Percentiles rank a stretch among this genome's conserved stretches.
phyloP scores from a whole-genome alignment of 192 early-diverging fungal genomes.

The Martensiomyces pterosporus region DNA sequence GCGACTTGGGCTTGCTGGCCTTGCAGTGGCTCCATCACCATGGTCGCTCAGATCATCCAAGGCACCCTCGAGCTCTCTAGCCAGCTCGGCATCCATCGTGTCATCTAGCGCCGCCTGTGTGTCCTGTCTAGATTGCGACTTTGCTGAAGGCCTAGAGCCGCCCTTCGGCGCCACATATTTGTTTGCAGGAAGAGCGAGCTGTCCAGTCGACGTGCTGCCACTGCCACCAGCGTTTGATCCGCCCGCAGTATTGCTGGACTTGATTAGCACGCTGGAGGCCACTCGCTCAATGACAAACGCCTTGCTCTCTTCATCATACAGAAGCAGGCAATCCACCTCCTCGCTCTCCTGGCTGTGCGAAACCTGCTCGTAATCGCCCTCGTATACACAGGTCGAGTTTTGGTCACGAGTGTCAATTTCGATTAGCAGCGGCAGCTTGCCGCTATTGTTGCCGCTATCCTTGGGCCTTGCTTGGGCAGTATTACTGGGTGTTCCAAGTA shows the following conservation, averaged over 20 bases:
- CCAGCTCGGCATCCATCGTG: conserved; percentile 31
- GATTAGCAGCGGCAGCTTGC: conserved; percentile 14
- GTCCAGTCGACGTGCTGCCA: conserved; percentile 4
- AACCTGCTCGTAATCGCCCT: conserved; percentile 33
- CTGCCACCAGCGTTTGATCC: conserved; percentile 1
- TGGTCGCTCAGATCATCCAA: conserved; percentile 30
- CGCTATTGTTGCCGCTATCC: background rate
- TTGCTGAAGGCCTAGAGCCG: too few relatives aligned
- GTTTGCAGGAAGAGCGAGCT: conserved; percentile 27
- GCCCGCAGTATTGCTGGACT: conserved; percentile 10
- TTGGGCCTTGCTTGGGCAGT: too few relatives aligned
- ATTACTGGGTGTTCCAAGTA: conserved; percentile 3
- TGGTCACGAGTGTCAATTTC: conserved; percentile 31
- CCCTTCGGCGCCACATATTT: conserved; percentile 13
- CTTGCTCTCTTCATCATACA: conserved; percentile 38
- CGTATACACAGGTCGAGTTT: conserved; percentile 34
- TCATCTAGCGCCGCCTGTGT: conserved; percentile 12
- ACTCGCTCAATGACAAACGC: conserved; percentile 41
- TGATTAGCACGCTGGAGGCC: conserved; percentile 10
- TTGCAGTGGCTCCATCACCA: conserved; percentile 4
- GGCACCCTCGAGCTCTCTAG: conserved; percentile 45
- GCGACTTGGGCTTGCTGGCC: background rate
- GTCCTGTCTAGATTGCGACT: background rate
- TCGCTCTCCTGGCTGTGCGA: conserved; percentile 7
- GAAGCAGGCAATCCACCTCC: conserved; percentile 33